These are phyloP conservation scores for Metschnikowia henanensis DNA, from an alignment of 805 yeast genomes.

Conservation along the genomic window DNA sequence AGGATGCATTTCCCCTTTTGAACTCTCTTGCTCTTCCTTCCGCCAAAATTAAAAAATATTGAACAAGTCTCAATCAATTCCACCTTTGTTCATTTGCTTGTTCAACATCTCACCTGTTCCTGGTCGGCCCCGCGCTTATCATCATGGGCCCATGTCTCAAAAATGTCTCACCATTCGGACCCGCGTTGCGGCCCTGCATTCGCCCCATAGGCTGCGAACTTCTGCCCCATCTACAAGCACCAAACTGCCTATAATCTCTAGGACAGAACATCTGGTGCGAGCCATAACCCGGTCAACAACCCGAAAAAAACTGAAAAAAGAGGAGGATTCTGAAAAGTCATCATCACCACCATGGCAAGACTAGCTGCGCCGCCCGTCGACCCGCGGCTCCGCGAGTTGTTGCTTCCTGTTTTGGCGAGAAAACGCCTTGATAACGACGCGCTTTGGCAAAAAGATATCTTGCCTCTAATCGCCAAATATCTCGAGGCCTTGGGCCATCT, in stretches of 20 bases:
- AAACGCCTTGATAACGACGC: slow-evolving; percentile 15
- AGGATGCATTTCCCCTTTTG: too few relatives aligned
- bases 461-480: slow-evolving; percentile 9
- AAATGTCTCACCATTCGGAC: too few relatives aligned
- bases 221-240: not conserved
- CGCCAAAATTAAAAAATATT: too few relatives aligned
- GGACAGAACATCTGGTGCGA: too few relatives aligned
- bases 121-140: not conserved
- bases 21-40: too few relatives aligned
- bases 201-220: not conserved
- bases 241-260: too few relatives aligned
- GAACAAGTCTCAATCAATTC: too few relatives aligned
- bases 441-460: slow-evolving; percentile 12
- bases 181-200: not conserved
- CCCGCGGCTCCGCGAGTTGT: slow-evolving; percentile 9
- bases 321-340: too few relatives aligned
- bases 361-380: slow-evolving; percentile 11
- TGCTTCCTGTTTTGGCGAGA: slow-evolving; percentile 11
- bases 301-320: too few relatives aligned
- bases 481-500: slow-evolving; percentile 9
- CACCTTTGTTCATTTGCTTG: too few relatives aligned
- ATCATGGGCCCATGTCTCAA: not conserved
- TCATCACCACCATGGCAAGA: slow-evolving; percentile 10
- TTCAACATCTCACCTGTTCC: too few relatives aligned
- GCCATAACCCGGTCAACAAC: too few relatives aligned